Base-by-base conservation (phyloP, 805 yeast species). In the Metschnikowia aberdeeniae region DNA sequence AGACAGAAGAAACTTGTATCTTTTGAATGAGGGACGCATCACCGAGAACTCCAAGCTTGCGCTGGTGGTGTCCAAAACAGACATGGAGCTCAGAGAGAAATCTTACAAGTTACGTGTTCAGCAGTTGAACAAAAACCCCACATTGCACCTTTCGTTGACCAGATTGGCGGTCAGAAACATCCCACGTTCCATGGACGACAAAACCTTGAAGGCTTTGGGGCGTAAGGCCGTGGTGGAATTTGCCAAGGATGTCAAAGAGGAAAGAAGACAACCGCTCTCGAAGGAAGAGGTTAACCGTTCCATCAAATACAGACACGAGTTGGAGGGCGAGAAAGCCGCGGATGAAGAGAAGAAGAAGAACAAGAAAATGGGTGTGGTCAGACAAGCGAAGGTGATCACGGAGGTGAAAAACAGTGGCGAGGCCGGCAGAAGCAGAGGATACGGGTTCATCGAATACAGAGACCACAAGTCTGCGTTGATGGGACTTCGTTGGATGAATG, bases 401-500 rank as follows among this genome's bases (percentile, higher is more conserved):
- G 99, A 93, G 68, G 86, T 88, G 36, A 92, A 90, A 63, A 96
- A 89, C 6, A 73, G 92, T 7, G 95, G 95, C 17, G 84, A 84
- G 22, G 67, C 75, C 26, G 99, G 99, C 45, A 78, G 99, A 66
- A 83, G 93, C 60, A 84, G 97, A 73, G 99, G 99, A 49, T 93
- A 92, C 59, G 99, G 99, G 52, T 92, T 93, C 75, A 67, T 93
- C 36, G 98, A 93, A 67, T 89, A 76, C 65, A 82, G 89, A 66
- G 96, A 90, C 65, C 99, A 93, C 65, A 86, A 85, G 65, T 64
- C 84, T 51, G 98, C 99, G 1, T 75, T 93, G 54, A 90, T 89
- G 97, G 97, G 95, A 2, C 77, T 93, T 45, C 81, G 99, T 73
- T 93, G 97, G 96, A 75, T 93, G 63, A 93, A 93, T 64, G 96